phyloP scores from a whole-genome alignment of 2,329 filamentous ascomycete species.

The Zymoseptoria tritici region DNA sequence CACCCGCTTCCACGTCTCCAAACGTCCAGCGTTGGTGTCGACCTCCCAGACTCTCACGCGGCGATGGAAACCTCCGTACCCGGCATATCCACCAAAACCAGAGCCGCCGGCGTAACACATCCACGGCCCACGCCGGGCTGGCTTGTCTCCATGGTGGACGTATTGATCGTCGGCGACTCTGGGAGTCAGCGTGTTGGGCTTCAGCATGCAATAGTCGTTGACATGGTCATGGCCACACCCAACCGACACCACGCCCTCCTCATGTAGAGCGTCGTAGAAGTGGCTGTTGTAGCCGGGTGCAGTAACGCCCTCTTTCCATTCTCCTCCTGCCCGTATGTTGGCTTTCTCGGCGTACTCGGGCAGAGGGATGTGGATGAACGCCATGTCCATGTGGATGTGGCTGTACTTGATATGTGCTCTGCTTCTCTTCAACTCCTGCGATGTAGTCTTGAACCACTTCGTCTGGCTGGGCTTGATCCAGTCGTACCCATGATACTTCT shows the following conservation, averaged over 20 bases:
- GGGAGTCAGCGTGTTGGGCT: constrained; percentile 19
- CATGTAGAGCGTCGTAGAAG: constrained; percentile 83
- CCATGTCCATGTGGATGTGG: constrained; percentile 87
- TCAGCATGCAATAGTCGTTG: constrained; percentile 88
- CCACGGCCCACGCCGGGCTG: constrained; percentile 53
- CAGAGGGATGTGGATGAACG: constrained; percentile 94
- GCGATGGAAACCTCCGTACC: constrained; percentile 78
- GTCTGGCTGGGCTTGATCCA: constrained; percentile 95
- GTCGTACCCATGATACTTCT: constrained; percentile 85
- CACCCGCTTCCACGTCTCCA: constrained; percentile 85
- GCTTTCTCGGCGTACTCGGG: constrained; percentile 69
- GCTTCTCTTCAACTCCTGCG: constrained; percentile 60
- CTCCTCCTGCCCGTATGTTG: constrained; percentile 53
- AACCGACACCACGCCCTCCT: constrained; percentile 77
- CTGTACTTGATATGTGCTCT: constrained; percentile 63
- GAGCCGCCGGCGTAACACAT: constrained; percentile 95
- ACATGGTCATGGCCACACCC: constrained; percentile 94
- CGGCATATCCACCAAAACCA: constrained; percentile 91
- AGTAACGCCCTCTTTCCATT: constrained; percentile 75
- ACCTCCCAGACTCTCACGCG: constrained; percentile 85
- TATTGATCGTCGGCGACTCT: constrained; percentile 2
- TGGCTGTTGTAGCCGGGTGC: constrained; percentile 83
- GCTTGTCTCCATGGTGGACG: constrained; percentile 8
- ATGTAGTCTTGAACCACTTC: constrained; percentile 82
- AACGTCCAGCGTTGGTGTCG: constrained; percentile 81